Evolutionary conservation across 2,329 filamentous ascomycete genomes (phyloP), one percentile per base, ranked within the genome.

Genomic region (Thielaviopsis punctulata): DNA sequence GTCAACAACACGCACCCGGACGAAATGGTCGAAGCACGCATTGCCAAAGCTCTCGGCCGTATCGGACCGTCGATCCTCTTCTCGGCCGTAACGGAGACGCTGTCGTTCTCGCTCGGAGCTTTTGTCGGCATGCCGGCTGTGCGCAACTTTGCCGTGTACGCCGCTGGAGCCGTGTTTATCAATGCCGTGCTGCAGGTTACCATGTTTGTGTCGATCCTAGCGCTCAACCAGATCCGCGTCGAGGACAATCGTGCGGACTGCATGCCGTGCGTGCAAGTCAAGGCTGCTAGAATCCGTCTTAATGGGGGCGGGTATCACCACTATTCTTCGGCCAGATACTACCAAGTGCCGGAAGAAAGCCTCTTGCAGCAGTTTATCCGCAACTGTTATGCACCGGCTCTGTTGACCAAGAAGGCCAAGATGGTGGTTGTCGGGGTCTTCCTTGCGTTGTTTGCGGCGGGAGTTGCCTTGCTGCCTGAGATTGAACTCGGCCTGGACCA

Each of bases 41-140:
- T 96, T 52, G 84, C 87, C 5, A 82, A 84, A 61, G 86, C 92
- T 2, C 72, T 96, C n/a, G 90, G 92, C 21, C 80, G 92, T 51
- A 98, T 98, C 81, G 92, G 92, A 0, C 92, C 92, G 2, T 96
- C 90, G 1, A 96, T 98, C 51, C 75, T 98, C 18, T 81, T 98
- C 41, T 96, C 92, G 8, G 90, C 89, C n/a, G 74, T 86, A 30
- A 95, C 90, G 0, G 92, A 98, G 65, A 98, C 90, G 0, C 80
- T 89, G 22, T 89, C 90, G 2, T 98, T 98, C 65, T 83, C 88
- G 1, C 75, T 98, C 10, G 92, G 92, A 12, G 85, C 87, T 43
- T 90, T 92, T 56, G 93, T 95, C 6, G 89, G 89, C 48, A 98
- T 98, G 92, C 92, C 93, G 15, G 92, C 92, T 1, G 93, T 98